Evolutionary conservation across 2,329 filamentous ascomycete species (phyloP).

Genomic region (Fusarium nodosum): DNA sequence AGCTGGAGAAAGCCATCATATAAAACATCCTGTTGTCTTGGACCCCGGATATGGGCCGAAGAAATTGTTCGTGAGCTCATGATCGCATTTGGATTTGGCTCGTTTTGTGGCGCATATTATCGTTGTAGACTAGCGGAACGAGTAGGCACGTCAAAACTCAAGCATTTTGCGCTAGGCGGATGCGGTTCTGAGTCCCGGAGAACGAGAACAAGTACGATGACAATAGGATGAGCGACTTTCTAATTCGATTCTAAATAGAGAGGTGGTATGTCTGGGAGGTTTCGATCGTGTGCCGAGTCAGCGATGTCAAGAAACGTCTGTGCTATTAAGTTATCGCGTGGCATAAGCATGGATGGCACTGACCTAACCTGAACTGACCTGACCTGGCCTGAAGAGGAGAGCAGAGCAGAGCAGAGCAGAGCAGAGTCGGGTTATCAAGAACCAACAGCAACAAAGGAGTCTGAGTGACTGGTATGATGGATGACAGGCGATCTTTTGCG

Average conservation of each 20-base stretch:
- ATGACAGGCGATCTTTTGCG: conserved; percentile 34
- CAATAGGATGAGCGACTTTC: conserved; percentile 27
- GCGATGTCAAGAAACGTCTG: not conserved
- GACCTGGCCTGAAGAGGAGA: conserved; percentile 12
- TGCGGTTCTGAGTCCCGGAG: conserved; percentile 36
- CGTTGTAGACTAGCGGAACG: conserved; percentile 27
- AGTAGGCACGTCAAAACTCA: conserved; percentile 1
- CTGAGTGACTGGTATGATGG: not conserved
- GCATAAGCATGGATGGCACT: conserved; percentile 45
- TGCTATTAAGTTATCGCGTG: conserved; percentile 42
- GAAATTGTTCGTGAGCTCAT: conserved; percentile 9
- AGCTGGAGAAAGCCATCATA: conserved; percentile 6
- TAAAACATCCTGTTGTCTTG: conserved; percentile 6
- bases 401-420: not conserved
- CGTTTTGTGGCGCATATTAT: conserved; percentile 19
- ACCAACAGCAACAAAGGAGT: not conserved
- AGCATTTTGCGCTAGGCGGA: conserved; percentile 37
- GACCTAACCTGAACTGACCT: conserved; percentile 23
- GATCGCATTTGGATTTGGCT: conserved; percentile 13
- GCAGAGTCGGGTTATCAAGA: not conserved
- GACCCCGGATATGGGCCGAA: conserved; percentile 16
- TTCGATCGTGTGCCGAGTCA: conserved; percentile 19
- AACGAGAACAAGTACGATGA: conserved; percentile 28
- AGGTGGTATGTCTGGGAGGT: conserved; percentile 19
- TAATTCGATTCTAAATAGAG: conserved; percentile 1